Conservation (phyloP, 192 early-diverging fungal species). For the Paraglomus brasilianum region DNA sequence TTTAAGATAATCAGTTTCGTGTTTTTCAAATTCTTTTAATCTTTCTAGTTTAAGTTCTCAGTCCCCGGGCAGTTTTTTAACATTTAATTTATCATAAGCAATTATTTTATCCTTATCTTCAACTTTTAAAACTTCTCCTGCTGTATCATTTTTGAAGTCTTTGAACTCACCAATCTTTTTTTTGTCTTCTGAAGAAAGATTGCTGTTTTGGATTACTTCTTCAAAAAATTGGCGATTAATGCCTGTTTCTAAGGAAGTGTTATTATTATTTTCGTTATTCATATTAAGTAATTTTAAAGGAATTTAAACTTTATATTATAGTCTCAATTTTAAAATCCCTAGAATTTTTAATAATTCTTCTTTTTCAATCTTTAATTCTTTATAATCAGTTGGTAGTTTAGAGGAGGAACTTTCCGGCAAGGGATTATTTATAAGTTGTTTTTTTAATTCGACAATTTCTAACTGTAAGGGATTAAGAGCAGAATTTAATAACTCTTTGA, state of each 20-base stretch:
- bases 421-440: no score
- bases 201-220: background rate
- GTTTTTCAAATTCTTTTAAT: conserved; percentile 13
- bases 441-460: no score
- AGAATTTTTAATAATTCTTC: background rate
- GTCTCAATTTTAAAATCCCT: background rate
- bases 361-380: background rate
- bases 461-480: no score
- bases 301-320: background rate
- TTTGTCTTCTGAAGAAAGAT: background rate
- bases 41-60: background rate
- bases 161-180: background rate
- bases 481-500: no score
- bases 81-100: conserved; percentile 2
- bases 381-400: background rate
- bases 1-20: background rate
- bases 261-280: no score
- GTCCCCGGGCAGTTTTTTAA: conserved; percentile 5
- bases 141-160: background rate
- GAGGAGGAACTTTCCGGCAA: no score
- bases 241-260: background rate
- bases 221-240: conserved; percentile 1
- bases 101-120: background rate
- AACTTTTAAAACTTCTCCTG: background rate
- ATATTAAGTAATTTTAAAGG: no score